Percentiles rank a stretch among this genome's conserved stretches.
These are phyloP conservation scores for Fusarium sp. DNA, from an alignment of 2,329 filamentous ascomycete species.

Conservation along the genomic window DNA sequence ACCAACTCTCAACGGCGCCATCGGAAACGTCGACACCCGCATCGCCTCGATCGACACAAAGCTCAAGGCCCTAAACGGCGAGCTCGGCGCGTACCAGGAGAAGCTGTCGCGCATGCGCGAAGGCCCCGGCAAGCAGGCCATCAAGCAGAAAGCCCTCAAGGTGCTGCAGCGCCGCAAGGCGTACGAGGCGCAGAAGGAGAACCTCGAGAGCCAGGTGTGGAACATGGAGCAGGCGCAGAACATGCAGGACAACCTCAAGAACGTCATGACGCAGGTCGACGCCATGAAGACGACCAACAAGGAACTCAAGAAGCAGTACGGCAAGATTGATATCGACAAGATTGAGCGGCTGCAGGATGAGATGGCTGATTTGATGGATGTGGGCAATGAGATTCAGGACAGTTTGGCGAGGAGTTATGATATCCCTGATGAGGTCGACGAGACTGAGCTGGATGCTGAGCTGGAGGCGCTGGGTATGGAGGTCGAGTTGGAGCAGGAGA, in stretches of 20 bases:
- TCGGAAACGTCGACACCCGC: constrained; percentile 87
- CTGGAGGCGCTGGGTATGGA: constrained; percentile 95
- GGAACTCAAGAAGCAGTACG: constrained; percentile 92
- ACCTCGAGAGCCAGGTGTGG: constrained; percentile 95
- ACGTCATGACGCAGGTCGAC: constrained; percentile 98
- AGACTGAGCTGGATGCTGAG: constrained; percentile 96
- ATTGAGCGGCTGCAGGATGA: constrained; percentile 98
- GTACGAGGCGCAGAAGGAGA: constrained; percentile 94
- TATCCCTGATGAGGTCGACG: constrained; percentile 96
- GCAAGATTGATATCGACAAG: constrained; percentile 97
- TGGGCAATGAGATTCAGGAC: constrained; percentile 98
- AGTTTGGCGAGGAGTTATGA: constrained; percentile 93
- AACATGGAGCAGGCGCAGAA: constrained; percentile 99
- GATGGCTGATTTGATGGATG: constrained; percentile 98
- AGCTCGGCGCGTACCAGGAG: constrained; percentile 89
- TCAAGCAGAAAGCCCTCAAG: constrained; percentile 95
- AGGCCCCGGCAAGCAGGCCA: constrained; percentile 91
- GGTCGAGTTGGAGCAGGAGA: constrained; percentile 85
- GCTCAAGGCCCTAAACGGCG: constrained; percentile 90
- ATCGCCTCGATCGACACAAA: constrained; percentile 94
- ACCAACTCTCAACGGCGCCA: constrained; percentile 87
- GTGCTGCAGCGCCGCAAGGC: constrained; percentile 93
- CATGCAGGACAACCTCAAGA: constrained; percentile 99
- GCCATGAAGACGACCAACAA: constrained; percentile 98
- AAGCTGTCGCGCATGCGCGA: constrained; percentile 95